Conservation (phyloP, 495 filamentous ascomycete genomes). For the Neurospora hispaniola region DNA sequence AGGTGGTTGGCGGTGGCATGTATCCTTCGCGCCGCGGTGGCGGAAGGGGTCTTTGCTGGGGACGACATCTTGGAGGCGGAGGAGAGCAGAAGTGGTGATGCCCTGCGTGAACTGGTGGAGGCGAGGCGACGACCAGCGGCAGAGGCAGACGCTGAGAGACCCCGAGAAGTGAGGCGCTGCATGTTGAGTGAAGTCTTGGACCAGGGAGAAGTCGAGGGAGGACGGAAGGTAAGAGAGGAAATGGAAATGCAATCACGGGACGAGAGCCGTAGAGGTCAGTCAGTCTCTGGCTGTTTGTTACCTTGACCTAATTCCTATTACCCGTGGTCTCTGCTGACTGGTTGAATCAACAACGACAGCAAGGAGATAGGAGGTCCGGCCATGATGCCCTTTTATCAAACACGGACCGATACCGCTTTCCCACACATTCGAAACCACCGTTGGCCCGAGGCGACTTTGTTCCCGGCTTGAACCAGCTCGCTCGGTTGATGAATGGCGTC, state of each 20-base stretch:
- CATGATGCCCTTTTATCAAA: background rate
- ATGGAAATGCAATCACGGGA: background rate
- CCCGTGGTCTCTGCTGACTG: background rate
- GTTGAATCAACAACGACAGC: background rate
- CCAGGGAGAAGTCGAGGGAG: background rate
- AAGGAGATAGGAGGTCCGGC: background rate
- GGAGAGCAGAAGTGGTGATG: slow-evolving; percentile 9
- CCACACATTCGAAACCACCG: background rate
- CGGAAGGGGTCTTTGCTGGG: slow-evolving; percentile 13
- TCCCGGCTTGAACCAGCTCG: background rate
- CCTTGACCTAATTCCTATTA: background rate
- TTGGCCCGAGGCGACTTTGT: background rate
- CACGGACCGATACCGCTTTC: background rate
- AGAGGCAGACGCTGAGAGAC: slow-evolving; percentile 16
- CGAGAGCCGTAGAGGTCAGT: too few relatives aligned
- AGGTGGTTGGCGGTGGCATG: slow-evolving; percentile 54
- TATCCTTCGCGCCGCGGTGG: slow-evolving; percentile 33
- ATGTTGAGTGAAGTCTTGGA: slow-evolving; percentile 26
- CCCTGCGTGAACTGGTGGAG: slow-evolving; percentile 6
- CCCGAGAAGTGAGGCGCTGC: slow-evolving; percentile 14
- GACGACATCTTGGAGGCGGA: slow-evolving; percentile 28
- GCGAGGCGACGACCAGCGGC: slow-evolving; percentile 4
- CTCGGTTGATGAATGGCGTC: background rate
- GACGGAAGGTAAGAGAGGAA: background rate
- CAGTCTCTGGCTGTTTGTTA: background rate